phyloP scores from a whole-genome alignment of 2,329 filamentous ascomycete genomes.

The Penicillium paneum region DNA sequence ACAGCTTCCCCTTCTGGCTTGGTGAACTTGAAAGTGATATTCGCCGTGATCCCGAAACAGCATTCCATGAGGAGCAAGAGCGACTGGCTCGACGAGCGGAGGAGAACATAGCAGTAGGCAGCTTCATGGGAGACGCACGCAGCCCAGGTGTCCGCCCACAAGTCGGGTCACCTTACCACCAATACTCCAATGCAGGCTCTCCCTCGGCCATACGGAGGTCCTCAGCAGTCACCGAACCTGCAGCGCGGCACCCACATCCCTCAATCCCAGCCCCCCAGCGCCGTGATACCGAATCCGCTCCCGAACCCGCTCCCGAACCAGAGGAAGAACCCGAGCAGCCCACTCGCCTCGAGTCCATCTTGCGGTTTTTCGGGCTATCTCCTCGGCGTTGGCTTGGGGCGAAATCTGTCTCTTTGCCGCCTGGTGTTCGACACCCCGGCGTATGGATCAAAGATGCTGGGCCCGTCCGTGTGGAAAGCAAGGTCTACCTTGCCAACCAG shows the following conservation, averaged over 20 bases:
- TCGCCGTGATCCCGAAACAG: slow-evolving; percentile 82
- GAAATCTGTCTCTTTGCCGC: slow-evolving; percentile 62
- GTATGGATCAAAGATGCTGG: slow-evolving; percentile 94
- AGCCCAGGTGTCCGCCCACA: slow-evolving; percentile 30
- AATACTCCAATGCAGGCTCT: slow-evolving; percentile 23
- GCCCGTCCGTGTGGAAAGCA: slow-evolving; percentile 88
- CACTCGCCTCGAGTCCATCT: slow-evolving; percentile 64
- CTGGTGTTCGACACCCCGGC: slow-evolving; percentile 80
- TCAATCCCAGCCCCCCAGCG: slow-evolving; percentile 37
- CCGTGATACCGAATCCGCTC: slow-evolving; percentile 35
- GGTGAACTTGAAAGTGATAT: slow-evolving; percentile 90
- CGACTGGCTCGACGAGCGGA: slow-evolving; percentile 75
- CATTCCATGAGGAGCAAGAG: slow-evolving; percentile 88
- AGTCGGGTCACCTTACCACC: slow-evolving; percentile 36
- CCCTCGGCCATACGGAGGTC: slow-evolving; percentile 21
- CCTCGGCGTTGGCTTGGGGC: slow-evolving; percentile 63
- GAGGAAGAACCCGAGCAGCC: slow-evolving; percentile 47
- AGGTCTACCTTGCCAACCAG: slow-evolving; percentile 98
- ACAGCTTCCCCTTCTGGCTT: slow-evolving; percentile 94
- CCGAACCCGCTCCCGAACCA: slow-evolving; percentile 22
- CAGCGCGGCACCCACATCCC: slow-evolving; percentile 29
- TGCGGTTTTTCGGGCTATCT: slow-evolving; percentile 78
- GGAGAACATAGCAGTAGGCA: slow-evolving; percentile 85
- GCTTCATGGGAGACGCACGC: slow-evolving; percentile 63
- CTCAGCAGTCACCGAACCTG: slow-evolving; percentile 26